A percentile compares a stretch with the other conserved stretches of the same genome.
Conservation (phyloP, 805 yeast genomes). For the Candida ortonii region DNA sequence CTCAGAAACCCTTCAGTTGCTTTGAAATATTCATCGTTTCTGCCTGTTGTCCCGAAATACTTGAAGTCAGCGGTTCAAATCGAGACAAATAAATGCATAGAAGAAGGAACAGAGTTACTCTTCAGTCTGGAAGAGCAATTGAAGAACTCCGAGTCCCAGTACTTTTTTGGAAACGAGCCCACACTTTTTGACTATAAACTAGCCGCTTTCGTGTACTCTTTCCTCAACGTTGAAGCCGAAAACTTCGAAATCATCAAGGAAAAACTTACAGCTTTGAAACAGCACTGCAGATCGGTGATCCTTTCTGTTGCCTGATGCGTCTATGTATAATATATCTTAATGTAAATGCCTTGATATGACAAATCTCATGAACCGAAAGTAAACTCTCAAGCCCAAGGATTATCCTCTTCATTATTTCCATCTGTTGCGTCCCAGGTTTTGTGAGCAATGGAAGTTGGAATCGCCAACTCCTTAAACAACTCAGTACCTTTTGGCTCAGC, state of each 20-base stretch:
- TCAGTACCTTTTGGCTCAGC: constrained; percentile 33
- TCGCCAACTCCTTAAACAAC: constrained; percentile 44
- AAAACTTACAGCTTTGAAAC: constrained; percentile 8
- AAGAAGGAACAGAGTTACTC: constrained; percentile 17
- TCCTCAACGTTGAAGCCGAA: constrained; percentile 13
- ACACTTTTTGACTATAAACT: constrained; percentile 24
- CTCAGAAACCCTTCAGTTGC: constrained; percentile 37
- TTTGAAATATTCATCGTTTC: constrained; percentile 5
- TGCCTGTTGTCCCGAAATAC: constrained; percentile 9
- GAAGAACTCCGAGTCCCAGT: constrained; percentile 3
- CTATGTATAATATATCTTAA: constrained; percentile 1
- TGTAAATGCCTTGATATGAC: not conserved
- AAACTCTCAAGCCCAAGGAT: constrained; percentile 55
- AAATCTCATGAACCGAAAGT: not conserved
- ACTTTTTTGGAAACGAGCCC: constrained; percentile 17
- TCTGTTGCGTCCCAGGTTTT: constrained; percentile 48
- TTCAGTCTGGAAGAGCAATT: constrained; percentile 10
- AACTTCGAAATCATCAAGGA: constrained; percentile 5
- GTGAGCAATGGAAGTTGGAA: constrained; percentile 50
- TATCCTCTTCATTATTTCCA: constrained; percentile 50
- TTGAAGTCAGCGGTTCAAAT: constrained; percentile 6
- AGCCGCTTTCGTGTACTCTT: constrained; percentile 22
- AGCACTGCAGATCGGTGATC: constrained; percentile 19
- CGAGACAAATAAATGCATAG: constrained; percentile 15
- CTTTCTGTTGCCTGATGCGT: constrained; percentile 10